Evolutionary conservation across 2,329 filamentous ascomycete species (phyloP).

Genomic region (Talaromyces sp.): DNA sequence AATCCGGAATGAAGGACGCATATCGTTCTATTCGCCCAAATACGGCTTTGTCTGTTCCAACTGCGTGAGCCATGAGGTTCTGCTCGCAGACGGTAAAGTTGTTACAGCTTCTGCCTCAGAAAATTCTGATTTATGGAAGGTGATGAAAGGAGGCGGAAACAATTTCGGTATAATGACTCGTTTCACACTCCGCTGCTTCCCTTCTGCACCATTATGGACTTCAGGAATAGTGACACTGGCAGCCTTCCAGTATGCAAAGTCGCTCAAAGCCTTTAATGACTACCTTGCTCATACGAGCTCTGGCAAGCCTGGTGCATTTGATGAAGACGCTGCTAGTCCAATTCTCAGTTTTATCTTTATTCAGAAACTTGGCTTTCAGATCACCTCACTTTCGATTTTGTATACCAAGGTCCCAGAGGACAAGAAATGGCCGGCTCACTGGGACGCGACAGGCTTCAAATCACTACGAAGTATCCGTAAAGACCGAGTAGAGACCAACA

Average conservation of each 20-base stretch:
- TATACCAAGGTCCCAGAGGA: conserved; percentile 11
- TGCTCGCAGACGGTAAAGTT: conserved; percentile 14
- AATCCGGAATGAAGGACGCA: conserved; percentile 1
- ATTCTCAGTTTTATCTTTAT: conserved; percentile 12
- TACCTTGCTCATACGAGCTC: conserved; percentile 8
- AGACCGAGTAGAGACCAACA: conserved; percentile 14
- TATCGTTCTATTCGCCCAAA: conserved; percentile 10
- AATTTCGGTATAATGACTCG: conserved; percentile 16
- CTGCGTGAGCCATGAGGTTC: conserved; percentile 10
- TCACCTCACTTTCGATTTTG: conserved; percentile 9
- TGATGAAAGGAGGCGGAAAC: conserved; percentile 10
- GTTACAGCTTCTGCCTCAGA: conserved; percentile 8
- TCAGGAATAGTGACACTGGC: conserved; percentile 9
- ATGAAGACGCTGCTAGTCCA: conserved; percentile 11
- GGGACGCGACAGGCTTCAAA: conserved; percentile 15
- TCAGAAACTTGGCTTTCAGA: conserved; percentile 14
- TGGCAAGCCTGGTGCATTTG: conserved; percentile 8
- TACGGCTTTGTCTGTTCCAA: conserved; percentile 11
- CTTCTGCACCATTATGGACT: conserved; percentile 10
- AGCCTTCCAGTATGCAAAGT: conserved; percentile 11
- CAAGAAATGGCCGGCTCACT: conserved; percentile 15
- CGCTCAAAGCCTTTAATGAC: conserved; percentile 12
- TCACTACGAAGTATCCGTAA: conserved; percentile 9
- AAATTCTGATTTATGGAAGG: conserved; percentile 9
- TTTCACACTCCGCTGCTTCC: conserved; percentile 9